Evolutionary conservation across 2,329 filamentous ascomycete species (phyloP), one percentile per base, ranked within the genome.

Genomic region (Pestalotiopsis sp.): DNA sequence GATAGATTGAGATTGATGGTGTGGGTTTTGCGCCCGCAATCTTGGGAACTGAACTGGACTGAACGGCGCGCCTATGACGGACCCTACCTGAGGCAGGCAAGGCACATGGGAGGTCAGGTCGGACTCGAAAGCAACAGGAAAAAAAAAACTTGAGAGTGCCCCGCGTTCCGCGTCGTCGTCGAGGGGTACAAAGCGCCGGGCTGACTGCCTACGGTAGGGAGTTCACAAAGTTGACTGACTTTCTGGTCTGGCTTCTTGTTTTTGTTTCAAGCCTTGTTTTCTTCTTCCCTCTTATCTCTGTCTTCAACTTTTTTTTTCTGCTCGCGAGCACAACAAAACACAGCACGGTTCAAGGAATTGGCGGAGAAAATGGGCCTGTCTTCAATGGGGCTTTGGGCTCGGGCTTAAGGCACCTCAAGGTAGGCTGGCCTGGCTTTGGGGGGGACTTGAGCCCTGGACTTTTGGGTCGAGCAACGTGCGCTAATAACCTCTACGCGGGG

Each of bases 11-110:
- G 59, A 39, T 38, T 36, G 31, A 62, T 62, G 59, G n/a, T 36
- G 31, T 62, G 59, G 27, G 31, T 36, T 27, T 62, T 62, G 59
- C 59, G 59, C 27, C 59, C 59, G 59, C 14, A 39, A 14, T 62
- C 14, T 62, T 62, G 59, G 59, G 59, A 62, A 62, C 57, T 59
- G 57, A 59, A 17, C 45, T 58, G 56, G 23, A 58, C 56, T 25
- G 56, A 59, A 36, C 20, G n/a, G 45, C 45, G 45, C 45, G 45
- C 45, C 45, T 52, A 52, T 52, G 45, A 52, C 45, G 45, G 45
- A 20, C 45, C 45, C 45, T 52, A 20, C 31, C 31, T 36, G 31
- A 36, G 31, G 31, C 31, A 36, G 31, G 31, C 31, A 31, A 62
- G 38, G n/a, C 59, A 62, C 59, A 41, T 38, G 36, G 17, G 59